A percentile compares a stretch with the other conserved stretches of the same genome.
Conservation (phyloP, 371 early-diverging fungal species). For the Zychaea mexicana region DNA sequence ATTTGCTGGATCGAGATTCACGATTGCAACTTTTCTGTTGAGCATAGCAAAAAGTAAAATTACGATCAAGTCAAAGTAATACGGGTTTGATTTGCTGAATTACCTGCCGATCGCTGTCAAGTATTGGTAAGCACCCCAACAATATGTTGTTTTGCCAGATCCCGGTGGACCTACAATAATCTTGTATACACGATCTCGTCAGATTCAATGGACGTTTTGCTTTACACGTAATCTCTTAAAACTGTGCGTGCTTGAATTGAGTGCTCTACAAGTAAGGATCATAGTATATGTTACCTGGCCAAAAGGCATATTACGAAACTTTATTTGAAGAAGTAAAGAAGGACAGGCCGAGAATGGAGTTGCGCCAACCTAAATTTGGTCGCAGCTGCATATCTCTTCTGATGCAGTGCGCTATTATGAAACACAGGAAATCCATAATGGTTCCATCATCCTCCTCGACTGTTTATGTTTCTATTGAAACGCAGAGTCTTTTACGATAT, state of each 20-base stretch:
- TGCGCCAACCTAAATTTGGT: too few relatives aligned
- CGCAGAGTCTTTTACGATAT: too few relatives aligned
- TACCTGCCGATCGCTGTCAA: conserved; percentile 76
- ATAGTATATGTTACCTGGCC: conserved; percentile 17
- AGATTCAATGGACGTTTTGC: background rate
- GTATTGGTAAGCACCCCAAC: conserved; percentile 92
- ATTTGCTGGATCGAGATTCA: conserved; percentile 99
- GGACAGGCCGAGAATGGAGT: too few relatives aligned
- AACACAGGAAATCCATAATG: too few relatives aligned
- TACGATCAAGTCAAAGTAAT: background rate
- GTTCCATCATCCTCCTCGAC: too few relatives aligned
- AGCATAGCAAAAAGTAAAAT: background rate
- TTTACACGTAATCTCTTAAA: background rate
- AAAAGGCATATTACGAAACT: conserved; percentile 18
- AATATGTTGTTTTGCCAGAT: conserved; percentile 97
- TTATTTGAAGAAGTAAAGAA: background rate
- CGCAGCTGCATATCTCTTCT: too few relatives aligned
- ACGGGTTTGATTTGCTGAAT: too few relatives aligned
- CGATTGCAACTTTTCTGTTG: conserved; percentile 80
- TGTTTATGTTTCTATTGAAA: too few relatives aligned
- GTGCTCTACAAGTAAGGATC: too few relatives aligned
- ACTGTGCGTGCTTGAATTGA: background rate
- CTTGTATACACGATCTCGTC: conserved; percentile 34
- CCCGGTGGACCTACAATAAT: conserved; percentile 98
- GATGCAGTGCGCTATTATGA: too few relatives aligned